A percentile compares a stretch with the other conserved stretches of the same genome.
These are phyloP conservation scores for Mimosa bimucronata DNA, from an alignment of 306 rosid genomes.

Conservation along the genomic window DNA sequence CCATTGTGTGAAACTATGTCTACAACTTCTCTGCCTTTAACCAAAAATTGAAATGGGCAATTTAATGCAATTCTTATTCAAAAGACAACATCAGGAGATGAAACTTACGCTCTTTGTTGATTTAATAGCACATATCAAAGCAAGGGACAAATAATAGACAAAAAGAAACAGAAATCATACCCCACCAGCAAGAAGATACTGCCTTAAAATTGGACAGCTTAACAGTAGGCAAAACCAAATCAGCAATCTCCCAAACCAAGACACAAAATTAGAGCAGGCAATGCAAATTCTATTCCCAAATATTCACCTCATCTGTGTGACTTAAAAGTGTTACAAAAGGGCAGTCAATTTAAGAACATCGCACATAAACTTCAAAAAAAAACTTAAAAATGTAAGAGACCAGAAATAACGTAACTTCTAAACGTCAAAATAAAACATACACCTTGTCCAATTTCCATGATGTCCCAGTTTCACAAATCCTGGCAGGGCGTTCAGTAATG, in stretches of 20 bases:
- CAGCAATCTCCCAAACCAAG: background rate
- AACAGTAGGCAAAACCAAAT: background rate
- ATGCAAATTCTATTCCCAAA: background rate
- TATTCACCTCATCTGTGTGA: slow-evolving; percentile 2
- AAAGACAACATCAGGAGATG: no score
- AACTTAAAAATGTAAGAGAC: background rate
- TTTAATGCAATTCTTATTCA: no score
- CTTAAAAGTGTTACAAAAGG: background rate
- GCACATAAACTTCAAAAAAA: background rate
- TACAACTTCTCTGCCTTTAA: background rate
- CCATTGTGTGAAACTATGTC: background rate
- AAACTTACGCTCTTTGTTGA: no score
- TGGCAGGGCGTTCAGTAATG: slow-evolving; percentile 54
- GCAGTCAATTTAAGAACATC: background rate
- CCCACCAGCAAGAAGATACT: background rate
- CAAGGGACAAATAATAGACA: no score
- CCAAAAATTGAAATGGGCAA: no score
- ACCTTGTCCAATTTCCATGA: background rate
- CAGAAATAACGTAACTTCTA: background rate
- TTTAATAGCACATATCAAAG: no score
- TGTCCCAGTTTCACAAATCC: background rate
- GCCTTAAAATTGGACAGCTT: background rate
- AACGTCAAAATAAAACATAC: background rate
- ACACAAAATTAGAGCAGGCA: background rate
- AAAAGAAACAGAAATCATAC: background rate